Base-by-base conservation (phyloP, 768 basidiomycete genomes). In the Leucocoprinus birnbaumii region DNA sequence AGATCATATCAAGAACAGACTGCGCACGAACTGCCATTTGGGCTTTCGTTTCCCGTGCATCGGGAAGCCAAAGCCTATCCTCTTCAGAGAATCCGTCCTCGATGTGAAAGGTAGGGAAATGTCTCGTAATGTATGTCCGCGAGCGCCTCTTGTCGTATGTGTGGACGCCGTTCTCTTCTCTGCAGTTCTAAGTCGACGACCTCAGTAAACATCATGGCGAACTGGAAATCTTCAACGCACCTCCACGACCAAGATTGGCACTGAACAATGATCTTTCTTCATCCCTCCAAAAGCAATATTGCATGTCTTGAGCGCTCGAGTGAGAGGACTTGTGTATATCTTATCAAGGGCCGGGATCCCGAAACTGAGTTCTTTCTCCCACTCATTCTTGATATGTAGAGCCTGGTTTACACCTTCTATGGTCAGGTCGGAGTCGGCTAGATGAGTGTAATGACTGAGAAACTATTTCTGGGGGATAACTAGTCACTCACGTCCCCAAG, bases 401-500 rank as follows among this genome's bases (percentile, higher is more conserved):
- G 87, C 89, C 67, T 90, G 87, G 0, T 65, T 59, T 40, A 79
- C 71, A 1, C 89, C 89, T 2, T 79, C 57, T 0, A 66, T 64
- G 0, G 89, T 91, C 22, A 91, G 77, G 25, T 78, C 69, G 7
- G 88, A 80, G 63, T 90, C 87, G 24, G 88, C 86, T 86, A 58
- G 18, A 19, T 31, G 35, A 46, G 44, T 25, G 10, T 37, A 21
- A 27, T 37, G 24, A 18, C n/a, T n/a, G 22, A 24, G 1, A 1
- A 19, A 22, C 26, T n/a, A n/a, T 18, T 34, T 21, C 10, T 9
- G 6, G n/a, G 27, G 46, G 26, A 25, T 16, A 11, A 5, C 6
- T 5, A 31, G 31, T 31, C 11, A 79, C 86, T 60, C 61, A 87
- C 86, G 89, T 24, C 90, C 90, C 89, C 89, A 92, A 1, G 68